Conservation (phyloP, 108 stramenopile genomes). For the Hondaea fermentalgiana region DNA sequence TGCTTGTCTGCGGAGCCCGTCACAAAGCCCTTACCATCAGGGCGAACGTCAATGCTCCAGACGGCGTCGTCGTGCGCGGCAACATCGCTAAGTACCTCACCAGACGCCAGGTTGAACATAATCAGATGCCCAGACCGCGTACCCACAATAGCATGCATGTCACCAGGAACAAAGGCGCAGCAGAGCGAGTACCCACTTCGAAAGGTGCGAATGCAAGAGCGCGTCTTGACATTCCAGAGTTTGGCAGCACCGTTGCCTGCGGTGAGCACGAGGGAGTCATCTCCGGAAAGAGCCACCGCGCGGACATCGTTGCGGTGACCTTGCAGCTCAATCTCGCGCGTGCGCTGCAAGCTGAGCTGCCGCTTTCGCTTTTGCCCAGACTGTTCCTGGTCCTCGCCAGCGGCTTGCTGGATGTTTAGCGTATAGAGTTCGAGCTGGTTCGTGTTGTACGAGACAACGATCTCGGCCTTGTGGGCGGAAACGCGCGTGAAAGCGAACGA, state of each 20-base stretch:
- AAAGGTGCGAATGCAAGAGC: conserved; percentile 72
- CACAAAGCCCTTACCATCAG: conserved; percentile 50
- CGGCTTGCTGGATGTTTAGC: conserved; percentile 34
- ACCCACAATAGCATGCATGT: conserved; percentile 67
- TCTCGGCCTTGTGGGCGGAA: conserved; percentile 52
- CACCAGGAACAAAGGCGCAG: conserved; percentile 80
- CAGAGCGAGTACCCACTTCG: conserved; percentile 73
- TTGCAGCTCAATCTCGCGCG: conserved; percentile 59
- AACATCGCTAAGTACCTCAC: conserved; percentile 61
- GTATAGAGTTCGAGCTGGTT: conserved; percentile 80
- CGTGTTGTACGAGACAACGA: conserved; percentile 65
- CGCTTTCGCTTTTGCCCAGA: neutral
- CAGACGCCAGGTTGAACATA: conserved; percentile 67
- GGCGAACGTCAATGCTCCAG: conserved; percentile 68
- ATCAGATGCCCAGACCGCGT: conserved; percentile 72
- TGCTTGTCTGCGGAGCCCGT: conserved; percentile 84
- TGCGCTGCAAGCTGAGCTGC: neutral
- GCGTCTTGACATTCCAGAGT: conserved; percentile 77
- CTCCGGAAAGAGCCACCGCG: conserved; percentile 71
- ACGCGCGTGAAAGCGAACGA: conserved; percentile 52
- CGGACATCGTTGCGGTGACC: conserved; percentile 94
- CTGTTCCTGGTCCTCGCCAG: neutral
- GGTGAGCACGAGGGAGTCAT: conserved; percentile 76
- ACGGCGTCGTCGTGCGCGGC: conserved; percentile 77
- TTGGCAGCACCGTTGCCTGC: conserved; percentile 73